Base-by-base conservation (phyloP, 2,329 filamentous ascomycete genomes). In the Tolypocladium sp. region DNA sequence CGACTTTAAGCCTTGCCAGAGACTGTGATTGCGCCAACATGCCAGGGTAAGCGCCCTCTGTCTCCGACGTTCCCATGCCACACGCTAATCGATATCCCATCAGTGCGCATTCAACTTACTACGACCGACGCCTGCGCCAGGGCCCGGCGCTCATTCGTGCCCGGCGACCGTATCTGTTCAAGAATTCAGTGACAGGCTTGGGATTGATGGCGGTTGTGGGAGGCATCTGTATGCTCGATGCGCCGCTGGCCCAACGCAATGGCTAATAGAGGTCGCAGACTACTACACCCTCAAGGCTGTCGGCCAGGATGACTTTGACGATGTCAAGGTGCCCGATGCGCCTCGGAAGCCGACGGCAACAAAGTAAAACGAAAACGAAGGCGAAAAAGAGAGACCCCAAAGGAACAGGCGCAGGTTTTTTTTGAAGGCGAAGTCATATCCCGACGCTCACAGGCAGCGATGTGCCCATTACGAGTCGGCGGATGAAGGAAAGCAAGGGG, bases 291-390 rank as follows among this genome's bases (percentile, higher is more conserved):
- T 99, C 71, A 84, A 81, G 65, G 91, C 91, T 58, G 90, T 99
- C 70, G 91, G 93, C 51, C 94, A 97, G 76, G 94, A 97, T 74
- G 91, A 97, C 65, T 99, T 99, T 77, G 90, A 92, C 60, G 94
- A 99, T 71, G 92, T 97, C 67, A 87, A 91, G 71, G 88, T 97
- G 42, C 94, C 94, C 35, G 89, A 91, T 71, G 79, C 82, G 57
- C 88, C 90, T 55, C 73, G 76, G 56, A 76, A 80, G 61, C 73
- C 77, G n/a, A 68, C 76, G 44, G 71, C 76, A 52, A 7, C 44
- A 58, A 54, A 46, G 27, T 58, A 38, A 30, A 30, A 33, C 22
- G 40, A 53, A 57, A n/a, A 30, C 25, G 57, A 57, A 8, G 12
- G 30, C 17, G 20, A 13, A 35, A 17, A 6, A 1, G 30, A 35